These are phyloP conservation scores for Curvularia lunata DNA, from an alignment of 2,329 filamentous ascomycete genomes.

Conservation along the genomic window DNA sequence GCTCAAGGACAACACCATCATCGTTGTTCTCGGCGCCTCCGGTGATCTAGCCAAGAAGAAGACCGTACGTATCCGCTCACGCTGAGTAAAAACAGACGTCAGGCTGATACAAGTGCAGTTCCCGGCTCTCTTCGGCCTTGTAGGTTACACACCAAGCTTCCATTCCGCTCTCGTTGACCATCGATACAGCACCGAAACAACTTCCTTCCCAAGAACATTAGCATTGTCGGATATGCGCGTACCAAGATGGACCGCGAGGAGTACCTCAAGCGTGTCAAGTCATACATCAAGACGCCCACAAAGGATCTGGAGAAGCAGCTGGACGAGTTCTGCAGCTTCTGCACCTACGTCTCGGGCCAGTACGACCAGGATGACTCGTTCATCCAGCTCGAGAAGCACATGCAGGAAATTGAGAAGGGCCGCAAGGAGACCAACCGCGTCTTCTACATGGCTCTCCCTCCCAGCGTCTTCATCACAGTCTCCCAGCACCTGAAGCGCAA, in stretches of 20 bases:
- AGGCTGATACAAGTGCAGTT: constrained; percentile 65
- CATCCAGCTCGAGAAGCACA: constrained; percentile 79
- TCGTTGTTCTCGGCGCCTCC: constrained; percentile 94
- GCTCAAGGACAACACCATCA: constrained; percentile 97
- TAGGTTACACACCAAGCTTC: constrained; percentile 61
- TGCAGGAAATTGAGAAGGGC: constrained; percentile 82
- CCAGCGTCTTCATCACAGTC: constrained; percentile 96
- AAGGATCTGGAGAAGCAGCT: constrained; percentile 97
- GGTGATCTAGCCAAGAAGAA: constrained; percentile 99
- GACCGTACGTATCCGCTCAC: constrained; percentile 69
- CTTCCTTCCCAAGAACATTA: constrained; percentile 94
- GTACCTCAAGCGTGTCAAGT: constrained; percentile 91
- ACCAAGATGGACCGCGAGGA: constrained; percentile 99
- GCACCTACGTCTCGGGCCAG: constrained; percentile 94
- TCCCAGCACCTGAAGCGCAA: constrained; percentile 97
- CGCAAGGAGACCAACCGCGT: constrained; percentile 85
- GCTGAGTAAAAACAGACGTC: constrained; percentile 2
- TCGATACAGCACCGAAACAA: constrained; percentile 87
- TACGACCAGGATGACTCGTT: constrained; percentile 98
- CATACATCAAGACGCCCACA: constrained; percentile 98
- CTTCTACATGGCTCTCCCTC: constrained; percentile 99
- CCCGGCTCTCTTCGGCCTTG: constrained; percentile 94
- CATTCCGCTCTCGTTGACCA: constrained; percentile 25
- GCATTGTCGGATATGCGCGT: constrained; percentile 97
- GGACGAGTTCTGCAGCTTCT: constrained; percentile 84